phyloP scores from a whole-genome alignment of 148 eudicot species.

The Talinum fruticosum region DNA sequence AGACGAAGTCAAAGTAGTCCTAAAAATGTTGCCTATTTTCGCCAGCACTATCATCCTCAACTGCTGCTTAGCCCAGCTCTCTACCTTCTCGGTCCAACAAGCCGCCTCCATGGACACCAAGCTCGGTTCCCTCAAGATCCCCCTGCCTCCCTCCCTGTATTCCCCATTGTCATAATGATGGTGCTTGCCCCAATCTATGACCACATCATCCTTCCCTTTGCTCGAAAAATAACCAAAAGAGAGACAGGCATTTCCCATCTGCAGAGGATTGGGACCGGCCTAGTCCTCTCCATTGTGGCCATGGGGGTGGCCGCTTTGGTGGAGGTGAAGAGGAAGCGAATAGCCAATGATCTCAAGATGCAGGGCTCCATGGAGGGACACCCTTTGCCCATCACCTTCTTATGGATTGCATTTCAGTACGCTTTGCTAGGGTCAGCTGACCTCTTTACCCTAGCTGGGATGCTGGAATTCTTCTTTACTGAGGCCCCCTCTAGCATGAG shows the following conservation, averaged over 20 bases:
- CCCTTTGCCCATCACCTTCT: slow-evolving; percentile 56
- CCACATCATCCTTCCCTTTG: slow-evolving; percentile 58
- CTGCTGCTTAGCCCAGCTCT: slow-evolving; percentile 79
- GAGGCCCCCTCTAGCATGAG: slow-evolving; percentile 73
- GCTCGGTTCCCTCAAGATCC: slow-evolving; percentile 57
- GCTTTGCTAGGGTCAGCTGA: slow-evolving; percentile 72
- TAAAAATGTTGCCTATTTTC: slow-evolving; percentile 66
- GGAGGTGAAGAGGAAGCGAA: slow-evolving; percentile 54
- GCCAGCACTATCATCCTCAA: slow-evolving; percentile 68
- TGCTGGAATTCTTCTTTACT: slow-evolving; percentile 71
- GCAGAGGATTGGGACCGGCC: slow-evolving; percentile 62
- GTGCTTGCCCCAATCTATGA: slow-evolving; percentile 64
- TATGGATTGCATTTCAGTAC: slow-evolving; percentile 74
- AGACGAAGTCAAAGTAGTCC: slow-evolving; percentile 64
- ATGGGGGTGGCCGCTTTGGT: slow-evolving; percentile 74
- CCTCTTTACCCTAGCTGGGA: slow-evolving; percentile 64
- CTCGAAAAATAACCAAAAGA: slow-evolving; percentile 52
- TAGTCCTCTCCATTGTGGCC: slow-evolving; percentile 49
- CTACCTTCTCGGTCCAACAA: slow-evolving; percentile 86
- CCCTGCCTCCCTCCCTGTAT: slow-evolving; percentile 78
- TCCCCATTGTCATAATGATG: slow-evolving; percentile 67
- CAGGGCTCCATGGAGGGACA: slow-evolving; percentile 12
- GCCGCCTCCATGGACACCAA: slow-evolving; percentile 73
- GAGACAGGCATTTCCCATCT: slow-evolving; percentile 73
- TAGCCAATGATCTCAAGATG: slow-evolving; percentile 25